phyloP scores from a whole-genome alignment of 202 grass and related monocot species.

The Zizania palustris region DNA sequence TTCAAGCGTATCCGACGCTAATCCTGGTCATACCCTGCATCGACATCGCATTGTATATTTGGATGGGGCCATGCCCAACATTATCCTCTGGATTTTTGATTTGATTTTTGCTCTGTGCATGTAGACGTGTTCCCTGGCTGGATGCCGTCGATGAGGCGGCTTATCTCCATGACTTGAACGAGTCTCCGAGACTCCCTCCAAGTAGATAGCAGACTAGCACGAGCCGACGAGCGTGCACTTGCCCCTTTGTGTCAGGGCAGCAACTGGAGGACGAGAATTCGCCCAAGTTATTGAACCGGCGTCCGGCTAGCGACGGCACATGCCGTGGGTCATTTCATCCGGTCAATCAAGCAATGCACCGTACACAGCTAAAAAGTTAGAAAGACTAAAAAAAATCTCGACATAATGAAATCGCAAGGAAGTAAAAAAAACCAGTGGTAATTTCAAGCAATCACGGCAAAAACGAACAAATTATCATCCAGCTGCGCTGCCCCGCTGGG shows the following conservation, averaged over 20 bases:
- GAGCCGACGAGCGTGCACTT: conserved; percentile 18
- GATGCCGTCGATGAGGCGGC: conserved; percentile 30
- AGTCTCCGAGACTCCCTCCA: conserved; percentile 1
- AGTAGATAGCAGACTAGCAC: conserved; percentile 7
- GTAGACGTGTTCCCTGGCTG: not conserved
- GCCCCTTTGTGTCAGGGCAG: not conserved
- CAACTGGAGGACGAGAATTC: not conserved
- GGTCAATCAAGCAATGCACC: not conserved
- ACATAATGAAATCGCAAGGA: too few relatives aligned
- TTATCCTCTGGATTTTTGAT: not conserved
- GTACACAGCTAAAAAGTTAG: not conserved
- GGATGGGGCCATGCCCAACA: not conserved
- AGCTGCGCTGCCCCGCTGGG: too few relatives aligned
- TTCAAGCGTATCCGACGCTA: conserved; percentile 33
- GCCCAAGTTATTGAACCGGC: not conserved
- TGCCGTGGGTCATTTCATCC: not conserved
- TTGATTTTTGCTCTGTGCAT: not conserved
- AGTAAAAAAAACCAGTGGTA: too few relatives aligned
- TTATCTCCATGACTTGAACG: conserved; percentile 22
- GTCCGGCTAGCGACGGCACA: not conserved
- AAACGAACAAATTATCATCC: too few relatives aligned
- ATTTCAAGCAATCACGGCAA: too few relatives aligned
- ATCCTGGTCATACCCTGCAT: conserved; percentile 46
- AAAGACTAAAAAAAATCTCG: too few relatives aligned
- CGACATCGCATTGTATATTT: conserved; percentile 28